These are phyloP conservation scores for Leptodermis oblonga DNA, from an alignment of 257 asterid genomes.

Conservation along the genomic window DNA sequence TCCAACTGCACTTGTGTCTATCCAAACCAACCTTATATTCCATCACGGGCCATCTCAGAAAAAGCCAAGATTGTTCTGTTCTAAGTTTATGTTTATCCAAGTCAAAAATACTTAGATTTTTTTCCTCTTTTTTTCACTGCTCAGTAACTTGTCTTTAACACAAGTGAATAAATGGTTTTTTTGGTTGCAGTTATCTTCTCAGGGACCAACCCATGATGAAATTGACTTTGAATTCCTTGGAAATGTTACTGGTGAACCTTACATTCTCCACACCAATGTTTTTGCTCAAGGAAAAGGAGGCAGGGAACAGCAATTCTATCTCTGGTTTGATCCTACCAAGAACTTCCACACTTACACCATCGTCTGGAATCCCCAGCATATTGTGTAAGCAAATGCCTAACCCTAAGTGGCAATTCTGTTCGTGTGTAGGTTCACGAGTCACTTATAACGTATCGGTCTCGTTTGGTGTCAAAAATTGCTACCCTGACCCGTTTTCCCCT, in stretches of 20 bases:
- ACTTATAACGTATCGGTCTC: background rate
- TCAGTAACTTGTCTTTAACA: background rate
- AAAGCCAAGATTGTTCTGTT: background rate
- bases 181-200: slow-evolving; percentile 72
- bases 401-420: no score
- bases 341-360: slow-evolving; percentile 78
- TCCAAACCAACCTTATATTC: background rate
- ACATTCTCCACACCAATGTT: slow-evolving; percentile 70
- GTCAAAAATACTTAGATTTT: no score
- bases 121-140: no score
- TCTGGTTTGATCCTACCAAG: slow-evolving; percentile 83
- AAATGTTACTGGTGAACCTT: slow-evolving; percentile 63
- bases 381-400: slow-evolving; percentile 43
- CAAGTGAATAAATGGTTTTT: background rate
- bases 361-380: slow-evolving; percentile 58
- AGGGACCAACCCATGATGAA: slow-evolving; percentile 77
- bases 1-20: background rate
- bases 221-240: slow-evolving; percentile 85
- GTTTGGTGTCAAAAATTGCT: no score
- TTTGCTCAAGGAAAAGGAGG: slow-evolving; percentile 67
- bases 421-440: no score
- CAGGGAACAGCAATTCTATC: slow-evolving; percentile 78
- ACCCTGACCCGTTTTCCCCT: background rate
- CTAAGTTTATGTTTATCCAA: no score
- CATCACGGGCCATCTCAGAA: background rate